Base-by-base conservation (phyloP, 1,284 basidiomycete genomes). In the Hymenochaete sp. region DNA sequence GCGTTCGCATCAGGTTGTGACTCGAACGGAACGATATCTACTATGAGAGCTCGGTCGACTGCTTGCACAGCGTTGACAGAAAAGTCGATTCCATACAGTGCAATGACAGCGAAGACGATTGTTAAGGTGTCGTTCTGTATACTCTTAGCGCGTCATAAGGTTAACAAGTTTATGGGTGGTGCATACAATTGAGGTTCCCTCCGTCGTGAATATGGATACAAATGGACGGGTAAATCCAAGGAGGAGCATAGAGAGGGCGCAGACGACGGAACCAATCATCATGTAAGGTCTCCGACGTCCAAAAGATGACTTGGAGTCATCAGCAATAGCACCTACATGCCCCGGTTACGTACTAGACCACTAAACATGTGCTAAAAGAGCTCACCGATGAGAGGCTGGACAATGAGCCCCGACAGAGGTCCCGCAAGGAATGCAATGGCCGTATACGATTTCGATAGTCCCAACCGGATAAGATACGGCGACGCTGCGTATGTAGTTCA, bases 341-440 rank as follows among this genome's bases (percentile, higher is more conserved):
- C 16, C 27, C 32, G 38, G n/a, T 6, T 16, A 42, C 13, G 22
- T 45, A 40, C 49, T 29, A 14, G 9, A 3, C 10, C 21, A 26
- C 24, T 8, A 18, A 5, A 21, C n/a, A 9, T 19, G 16, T 14
- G 28, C 1, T 28, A 40, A 16, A 27, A 42, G 11, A 29, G 51
- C 59, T 19, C 48, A 64, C 75, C 92, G 53, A 98, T 86, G 39
- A 96, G 61, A 0, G 95, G 95, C 60, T 98, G 95, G 54, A 95
- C 85, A 36, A 98, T 70, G 11, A 98, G 73, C 1, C 95, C 95
- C 0, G 86, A 88, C 2, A 98, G 64, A 0, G 95, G 95, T 0
- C 93, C 95, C 0, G 95, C 95, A 26, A 98, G 73, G 66, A 98
- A 96, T 13, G 98, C 93, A 22, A 90, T 71, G 3, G 92, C 84